Percentiles rank a stretch among this genome's conserved stretches.
phyloP scores from a whole-genome alignment of 768 basidiomycete genomes.

The Kwoniella pini region DNA sequence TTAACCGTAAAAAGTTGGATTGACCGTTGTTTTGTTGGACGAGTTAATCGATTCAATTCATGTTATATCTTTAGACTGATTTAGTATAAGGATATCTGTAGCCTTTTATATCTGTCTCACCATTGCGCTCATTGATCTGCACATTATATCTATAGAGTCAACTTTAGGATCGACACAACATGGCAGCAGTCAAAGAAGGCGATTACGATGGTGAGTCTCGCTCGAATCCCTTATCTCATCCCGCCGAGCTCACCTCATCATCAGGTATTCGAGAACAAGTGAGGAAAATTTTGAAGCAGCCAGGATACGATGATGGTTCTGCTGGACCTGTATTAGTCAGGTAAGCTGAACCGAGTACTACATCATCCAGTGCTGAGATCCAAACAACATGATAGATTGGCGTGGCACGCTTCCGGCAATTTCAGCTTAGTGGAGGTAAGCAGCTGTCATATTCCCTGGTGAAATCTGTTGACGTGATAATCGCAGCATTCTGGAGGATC shows the following conservation, averaged over 20 bases:
- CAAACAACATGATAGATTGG: constrained; percentile 41
- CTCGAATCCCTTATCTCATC: neutral
- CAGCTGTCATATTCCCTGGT: neutral
- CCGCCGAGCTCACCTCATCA: neutral
- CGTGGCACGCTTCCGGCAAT: constrained; percentile 55
- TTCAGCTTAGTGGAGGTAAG: constrained; percentile 50
- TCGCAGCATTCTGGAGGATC: constrained; percentile 50
- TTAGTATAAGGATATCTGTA: too few species aligned
- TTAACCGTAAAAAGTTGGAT: too few species aligned
- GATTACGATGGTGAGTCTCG: constrained; percentile 40
- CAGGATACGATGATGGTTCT: constrained; percentile 53
- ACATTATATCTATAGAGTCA: neutral
- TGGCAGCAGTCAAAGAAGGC: constrained; percentile 42
- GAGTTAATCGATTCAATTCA: too few species aligned
- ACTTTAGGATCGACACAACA: constrained; percentile 3
- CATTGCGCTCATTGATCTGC: neutral
- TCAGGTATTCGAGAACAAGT: constrained; percentile 50
- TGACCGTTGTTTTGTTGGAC: too few species aligned
- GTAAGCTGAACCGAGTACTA: constrained; percentile 11
- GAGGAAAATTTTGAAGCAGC: constrained; percentile 50
- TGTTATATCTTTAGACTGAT: too few species aligned
- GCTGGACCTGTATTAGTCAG: constrained; percentile 54
- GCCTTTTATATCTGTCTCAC: too few species aligned
- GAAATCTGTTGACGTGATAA: neutral
- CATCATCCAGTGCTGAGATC: neutral